Base-by-base conservation (phyloP, 2,329 filamentous ascomycete species). In the Decorospora gaudefroyi region DNA sequence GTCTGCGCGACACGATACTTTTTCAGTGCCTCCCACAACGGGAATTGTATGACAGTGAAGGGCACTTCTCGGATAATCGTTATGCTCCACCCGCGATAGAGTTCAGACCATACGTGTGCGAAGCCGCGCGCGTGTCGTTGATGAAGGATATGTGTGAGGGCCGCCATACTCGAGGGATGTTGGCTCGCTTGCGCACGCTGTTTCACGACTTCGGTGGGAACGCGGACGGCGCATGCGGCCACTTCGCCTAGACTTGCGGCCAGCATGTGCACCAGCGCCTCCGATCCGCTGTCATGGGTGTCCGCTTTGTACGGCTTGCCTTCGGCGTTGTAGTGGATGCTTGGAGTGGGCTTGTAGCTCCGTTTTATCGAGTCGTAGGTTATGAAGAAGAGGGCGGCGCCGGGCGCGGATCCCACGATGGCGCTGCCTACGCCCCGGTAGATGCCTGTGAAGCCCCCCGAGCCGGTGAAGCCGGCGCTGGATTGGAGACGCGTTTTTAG, bases 401-500 rank as follows among this genome's bases (percentile, higher is more conserved):
- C 90, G 0, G 93, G 93, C 0, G 93, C 92, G 32, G 89, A 95
- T 19, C 95, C 93, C 45, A 96, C 85, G 36, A 97, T 78, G 0
- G 91, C 90, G 45, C 84, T 89, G 34, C 92, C 93, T 11, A 99
- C 84, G 67, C 93, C 93, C 31, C 88, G 86, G 77, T 99, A 99
- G 61, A 97, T 89, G 50, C 92, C 91, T 35, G 80, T 81, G 79
- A 97, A 91, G 64, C 92, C 92, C 67, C 93, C 92, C 2, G 86
- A 85, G 42, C 87, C 79, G 65, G 89, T 83, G 77, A 96, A 90
- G 69, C 86, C 84, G 43, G 79, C 70, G 33, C 81, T 81, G 53
- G 90, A 90, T 76, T 99, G 93, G 5, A 99, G 88, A 11, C 93
- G 90, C 29, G 95, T 99, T 76, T 99, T 99, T 68, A 99, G 85